A percentile compares a stretch with the other conserved stretches of the same genome.
These are phyloP conservation scores for Paecilomyces sp. DNA, from an alignment of 2,329 filamentous ascomycete genomes.

Conservation along the genomic window DNA sequence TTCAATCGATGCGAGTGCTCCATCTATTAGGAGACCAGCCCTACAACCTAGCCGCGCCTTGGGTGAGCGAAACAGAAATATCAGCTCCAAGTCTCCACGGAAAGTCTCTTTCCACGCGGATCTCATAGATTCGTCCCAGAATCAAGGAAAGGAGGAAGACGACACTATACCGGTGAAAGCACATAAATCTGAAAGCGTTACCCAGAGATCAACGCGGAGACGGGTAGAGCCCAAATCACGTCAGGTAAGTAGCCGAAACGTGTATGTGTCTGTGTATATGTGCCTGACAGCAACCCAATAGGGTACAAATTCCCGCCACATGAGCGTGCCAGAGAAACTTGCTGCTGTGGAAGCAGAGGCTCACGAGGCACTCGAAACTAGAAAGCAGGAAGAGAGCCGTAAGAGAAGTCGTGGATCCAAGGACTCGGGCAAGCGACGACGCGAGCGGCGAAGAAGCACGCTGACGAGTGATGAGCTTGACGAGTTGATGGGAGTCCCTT, in stretches of 20 bases:
- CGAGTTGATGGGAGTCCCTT: slow-evolving; percentile 26
- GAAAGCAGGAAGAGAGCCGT: slow-evolving; percentile 26
- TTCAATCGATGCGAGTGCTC: slow-evolving; percentile 5
- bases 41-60: slow-evolving; percentile 21
- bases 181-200: slow-evolving; percentile 22
- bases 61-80: slow-evolving; percentile 30
- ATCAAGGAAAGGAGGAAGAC: slow-evolving; percentile 20
- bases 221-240: slow-evolving; percentile 20
- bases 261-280: neutral
- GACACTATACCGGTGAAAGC: slow-evolving; percentile 28
- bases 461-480: slow-evolving; percentile 39
- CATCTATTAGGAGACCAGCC: slow-evolving; percentile 3
- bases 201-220: slow-evolving; percentile 19
- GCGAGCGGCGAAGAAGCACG: slow-evolving; percentile 33
- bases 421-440: slow-evolving; percentile 12
- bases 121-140: slow-evolving; percentile 19
- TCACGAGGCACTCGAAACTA: slow-evolving; percentile 26
- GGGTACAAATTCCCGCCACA: slow-evolving; percentile 12
- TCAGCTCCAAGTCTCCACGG: slow-evolving; percentile 21
- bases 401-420: slow-evolving; percentile 20
- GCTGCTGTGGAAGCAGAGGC: slow-evolving; percentile 38
- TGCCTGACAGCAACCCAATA: slow-evolving; percentile 1
- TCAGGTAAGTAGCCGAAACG: slow-evolving; percentile 17
- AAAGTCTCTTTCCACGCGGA: slow-evolving; percentile 33
- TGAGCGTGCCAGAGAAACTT: slow-evolving; percentile 37